phyloP scores from a whole-genome alignment of 31 red algal species.

The Asparagopsis taxiformis region DNA sequence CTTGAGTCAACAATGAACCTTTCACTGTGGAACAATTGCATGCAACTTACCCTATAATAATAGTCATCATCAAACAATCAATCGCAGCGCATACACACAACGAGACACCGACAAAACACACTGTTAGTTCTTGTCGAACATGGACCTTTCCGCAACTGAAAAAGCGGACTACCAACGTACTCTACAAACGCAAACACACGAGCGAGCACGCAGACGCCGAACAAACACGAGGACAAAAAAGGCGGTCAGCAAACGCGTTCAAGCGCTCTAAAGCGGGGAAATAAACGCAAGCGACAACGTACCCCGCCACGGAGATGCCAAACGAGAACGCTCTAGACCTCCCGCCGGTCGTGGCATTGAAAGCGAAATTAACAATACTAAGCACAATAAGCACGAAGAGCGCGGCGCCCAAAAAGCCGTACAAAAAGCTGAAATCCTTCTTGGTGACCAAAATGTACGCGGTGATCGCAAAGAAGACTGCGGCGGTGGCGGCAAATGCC shows the following conservation, averaged over 20 bases:
- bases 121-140: no score
- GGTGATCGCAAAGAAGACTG: conserved; percentile 67
- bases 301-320: conserved; percentile 61
- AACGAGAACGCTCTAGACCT: conserved; percentile 47
- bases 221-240: neutral
- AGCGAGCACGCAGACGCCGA: no score
- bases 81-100: no score
- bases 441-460: conserved; percentile 70
- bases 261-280: no score
- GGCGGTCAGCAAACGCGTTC: neutral
- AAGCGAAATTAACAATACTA: conserved; percentile 54
- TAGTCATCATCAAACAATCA: no score
- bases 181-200: no score
- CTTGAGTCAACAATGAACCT: neutral
- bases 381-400: conserved; percentile 70
- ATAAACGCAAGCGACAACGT: no score
- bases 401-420: conserved; percentile 61
- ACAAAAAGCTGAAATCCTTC: conserved; percentile 92
- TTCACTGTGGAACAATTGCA: conserved; percentile 25
- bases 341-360: conserved; percentile 34
- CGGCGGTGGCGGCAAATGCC: conserved; percentile 72
- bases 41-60: no score
- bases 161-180: no score
- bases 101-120: no score
- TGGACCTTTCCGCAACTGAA: no score